Percentiles rank a stretch among this genome's conserved stretches.
Conservation (phyloP, 495 filamentous ascomycete species). For the Barbatosphaeria neglecta region DNA sequence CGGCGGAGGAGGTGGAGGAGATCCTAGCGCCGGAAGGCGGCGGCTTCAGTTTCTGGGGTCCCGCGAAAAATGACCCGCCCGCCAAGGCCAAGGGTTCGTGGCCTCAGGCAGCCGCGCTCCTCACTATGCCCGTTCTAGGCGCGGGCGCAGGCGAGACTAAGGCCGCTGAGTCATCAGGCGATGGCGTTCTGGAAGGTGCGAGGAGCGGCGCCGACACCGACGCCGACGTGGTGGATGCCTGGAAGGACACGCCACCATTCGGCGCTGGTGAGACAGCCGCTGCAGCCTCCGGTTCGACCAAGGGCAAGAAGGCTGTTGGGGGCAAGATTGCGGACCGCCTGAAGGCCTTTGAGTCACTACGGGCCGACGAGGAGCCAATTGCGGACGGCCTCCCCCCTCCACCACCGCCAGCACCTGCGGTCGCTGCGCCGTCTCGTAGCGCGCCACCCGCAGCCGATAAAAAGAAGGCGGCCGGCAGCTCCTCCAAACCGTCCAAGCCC, state of each 20-base stretch:
- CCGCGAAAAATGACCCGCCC: conserved; percentile 22
- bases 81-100: conserved; percentile 16
- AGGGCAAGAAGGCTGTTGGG: conserved; percentile 29
- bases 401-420: conserved; percentile 19
- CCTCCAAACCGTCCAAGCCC: conserved; percentile 35
- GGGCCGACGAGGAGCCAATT: conserved; percentile 12
- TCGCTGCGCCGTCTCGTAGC: no score
- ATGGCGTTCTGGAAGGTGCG: conserved; percentile 22
- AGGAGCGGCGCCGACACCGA: conserved; percentile 6
- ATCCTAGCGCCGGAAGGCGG: conserved; percentile 20
- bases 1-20: conserved; percentile 15
- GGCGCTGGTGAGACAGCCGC: conserved; percentile 14
- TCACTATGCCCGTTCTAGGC: conserved; percentile 3
- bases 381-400: conserved; percentile 17
- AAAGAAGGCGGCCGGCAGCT: conserved; percentile 24
- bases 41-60: conserved; percentile 37
- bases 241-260: conserved; percentile 20
- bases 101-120: conserved; percentile 14
- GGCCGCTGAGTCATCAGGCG: conserved; percentile 29
- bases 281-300: conserved; percentile 21
- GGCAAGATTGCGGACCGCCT: conserved; percentile 42
- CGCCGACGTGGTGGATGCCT: conserved; percentile 16
- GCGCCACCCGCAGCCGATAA: conserved; percentile 24
- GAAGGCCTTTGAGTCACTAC: conserved; percentile 37
- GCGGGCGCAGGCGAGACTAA: conserved; percentile 19